Percentiles rank a stretch among this genome's conserved stretches.
These are phyloP conservation scores for Hirschioporus abietinus DNA, from an alignment of 768 basidiomycete genomes.

Conservation along the genomic window DNA sequence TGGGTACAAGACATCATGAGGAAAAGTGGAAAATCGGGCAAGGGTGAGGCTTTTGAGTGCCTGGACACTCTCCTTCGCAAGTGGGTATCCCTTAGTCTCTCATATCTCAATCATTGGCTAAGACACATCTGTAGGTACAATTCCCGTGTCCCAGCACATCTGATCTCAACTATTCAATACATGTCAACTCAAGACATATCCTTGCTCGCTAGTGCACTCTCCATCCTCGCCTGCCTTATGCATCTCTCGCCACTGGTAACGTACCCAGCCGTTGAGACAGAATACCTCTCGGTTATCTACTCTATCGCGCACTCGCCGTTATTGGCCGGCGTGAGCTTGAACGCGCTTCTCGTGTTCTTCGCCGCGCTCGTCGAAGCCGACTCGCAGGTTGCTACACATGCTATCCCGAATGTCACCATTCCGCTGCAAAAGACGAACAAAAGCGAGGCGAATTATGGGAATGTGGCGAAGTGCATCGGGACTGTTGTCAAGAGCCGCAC, in stretches of 20 bases:
- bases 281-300: conserved; percentile 61
- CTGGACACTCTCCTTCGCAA: too few relatives aligned
- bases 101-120: too few relatives aligned
- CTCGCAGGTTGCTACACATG: too few relatives aligned
- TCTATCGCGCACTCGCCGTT: too few relatives aligned
- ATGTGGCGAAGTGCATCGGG: too few relatives aligned
- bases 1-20: conserved; percentile 71
- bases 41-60: too few relatives aligned
- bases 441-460: conserved; percentile 47
- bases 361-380: too few relatives aligned
- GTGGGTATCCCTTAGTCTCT: too few relatives aligned
- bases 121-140: conserved; percentile 46
- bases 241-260: conserved; percentile 59
- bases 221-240: conserved; percentile 63
- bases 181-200: conserved; percentile 73
- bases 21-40: conserved; percentile 76
- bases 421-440: conserved; percentile 61
- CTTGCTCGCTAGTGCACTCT: too few relatives aligned
- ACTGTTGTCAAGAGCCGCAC: too few relatives aligned
- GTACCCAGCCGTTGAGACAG: conserved; percentile 74
- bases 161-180: conserved; percentile 61
- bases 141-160: conserved; percentile 44
- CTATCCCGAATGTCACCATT: conserved; percentile 68
- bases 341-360: too few relatives aligned
- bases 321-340: too few relatives aligned